Percentiles rank a stretch among this genome's conserved stretches.
These are phyloP conservation scores for Trichoderma pleuroti DNA, from an alignment of 2,329 filamentous ascomycete genomes.

Conservation along the genomic window DNA sequence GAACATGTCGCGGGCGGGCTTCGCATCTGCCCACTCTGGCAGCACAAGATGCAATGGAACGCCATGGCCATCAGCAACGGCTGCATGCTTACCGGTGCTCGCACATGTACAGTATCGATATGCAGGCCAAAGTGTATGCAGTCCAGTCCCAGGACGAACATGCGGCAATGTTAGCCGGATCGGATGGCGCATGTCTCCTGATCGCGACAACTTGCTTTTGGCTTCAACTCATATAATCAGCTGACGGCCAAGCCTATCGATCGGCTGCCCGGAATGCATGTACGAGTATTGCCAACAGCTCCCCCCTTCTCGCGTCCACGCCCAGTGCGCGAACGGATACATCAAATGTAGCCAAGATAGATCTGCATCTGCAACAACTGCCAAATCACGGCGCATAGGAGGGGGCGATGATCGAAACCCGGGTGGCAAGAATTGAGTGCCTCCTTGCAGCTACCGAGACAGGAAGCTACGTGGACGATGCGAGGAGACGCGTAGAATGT, in stretches of 20 bases:
- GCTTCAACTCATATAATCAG: background rate
- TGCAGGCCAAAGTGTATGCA: constrained; percentile 16
- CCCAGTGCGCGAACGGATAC: constrained; percentile 1
- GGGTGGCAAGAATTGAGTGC: background rate
- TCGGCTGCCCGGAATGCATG: constrained; percentile 2
- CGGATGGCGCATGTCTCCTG: constrained; percentile 12
- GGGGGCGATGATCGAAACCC: background rate
- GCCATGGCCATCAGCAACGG: background rate
- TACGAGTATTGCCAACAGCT: background rate
- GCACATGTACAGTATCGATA: background rate
- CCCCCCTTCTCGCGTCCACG: background rate
- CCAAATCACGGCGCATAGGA: background rate
- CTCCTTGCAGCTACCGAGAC: background rate
- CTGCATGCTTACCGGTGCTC: background rate
- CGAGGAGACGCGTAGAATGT: background rate
- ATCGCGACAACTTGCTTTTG: constrained; percentile 7
- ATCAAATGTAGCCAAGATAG: constrained; percentile 8
- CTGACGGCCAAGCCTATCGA: constrained; percentile 10
- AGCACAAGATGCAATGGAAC: background rate
- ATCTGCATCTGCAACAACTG: constrained; percentile 7
- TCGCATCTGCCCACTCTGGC: constrained; percentile 6
- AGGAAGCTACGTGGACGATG: background rate
- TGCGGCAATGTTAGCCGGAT: constrained; percentile 1
- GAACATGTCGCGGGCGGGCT: background rate
- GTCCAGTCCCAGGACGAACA: background rate